Evolutionary conservation across 371 early-diverging fungal species (phyloP).

Genomic region (Thermomucor indicae-seudaticae): DNA sequence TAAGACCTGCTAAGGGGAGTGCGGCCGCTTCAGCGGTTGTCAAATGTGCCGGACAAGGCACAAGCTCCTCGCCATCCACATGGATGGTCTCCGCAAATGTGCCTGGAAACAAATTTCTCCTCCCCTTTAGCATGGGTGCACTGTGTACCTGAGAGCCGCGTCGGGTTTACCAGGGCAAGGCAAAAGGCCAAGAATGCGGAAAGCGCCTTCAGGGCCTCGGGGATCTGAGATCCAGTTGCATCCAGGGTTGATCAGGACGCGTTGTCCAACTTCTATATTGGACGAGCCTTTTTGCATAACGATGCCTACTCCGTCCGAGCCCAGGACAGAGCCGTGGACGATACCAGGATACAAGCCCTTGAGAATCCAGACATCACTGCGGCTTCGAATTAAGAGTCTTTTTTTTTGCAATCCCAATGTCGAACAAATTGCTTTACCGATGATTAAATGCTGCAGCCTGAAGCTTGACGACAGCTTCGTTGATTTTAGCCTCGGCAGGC

Average conservation of each 20-base stretch:
- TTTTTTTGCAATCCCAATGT: background rate
- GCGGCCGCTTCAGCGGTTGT: constrained; percentile 64
- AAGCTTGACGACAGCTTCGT: constrained; percentile 51
- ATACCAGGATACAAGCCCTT: constrained; percentile 46
- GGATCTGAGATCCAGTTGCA: constrained; percentile 58
- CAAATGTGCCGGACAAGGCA: constrained; percentile 57
- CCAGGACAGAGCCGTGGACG: constrained; percentile 46
- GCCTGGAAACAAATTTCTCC: constrained; percentile 26
- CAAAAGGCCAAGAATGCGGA: constrained; percentile 55
- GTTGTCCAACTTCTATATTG: constrained; percentile 24
- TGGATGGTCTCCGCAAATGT: constrained; percentile 56
- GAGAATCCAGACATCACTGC: constrained; percentile 58
- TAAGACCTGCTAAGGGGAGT: constrained; percentile 67
- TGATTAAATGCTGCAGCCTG: constrained; percentile 70
- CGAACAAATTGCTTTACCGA: constrained; percentile 26
- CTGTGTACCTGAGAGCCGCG: background rate
- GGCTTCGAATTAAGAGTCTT: background rate
- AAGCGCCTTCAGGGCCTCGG: constrained; percentile 56
- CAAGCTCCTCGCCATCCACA: constrained; percentile 42
- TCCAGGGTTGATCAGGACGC: constrained; percentile 54
- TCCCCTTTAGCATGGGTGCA: background rate
- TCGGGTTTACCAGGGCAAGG: constrained; percentile 36
- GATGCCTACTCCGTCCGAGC: constrained; percentile 60
- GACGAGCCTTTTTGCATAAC: constrained; percentile 19
- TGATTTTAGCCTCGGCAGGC: constrained; percentile 3